Evolutionary conservation across 495 filamentous ascomycete genomes (phyloP), one percentile per base, ranked within the genome.

Genomic region (Neurospora sp.): DNA sequence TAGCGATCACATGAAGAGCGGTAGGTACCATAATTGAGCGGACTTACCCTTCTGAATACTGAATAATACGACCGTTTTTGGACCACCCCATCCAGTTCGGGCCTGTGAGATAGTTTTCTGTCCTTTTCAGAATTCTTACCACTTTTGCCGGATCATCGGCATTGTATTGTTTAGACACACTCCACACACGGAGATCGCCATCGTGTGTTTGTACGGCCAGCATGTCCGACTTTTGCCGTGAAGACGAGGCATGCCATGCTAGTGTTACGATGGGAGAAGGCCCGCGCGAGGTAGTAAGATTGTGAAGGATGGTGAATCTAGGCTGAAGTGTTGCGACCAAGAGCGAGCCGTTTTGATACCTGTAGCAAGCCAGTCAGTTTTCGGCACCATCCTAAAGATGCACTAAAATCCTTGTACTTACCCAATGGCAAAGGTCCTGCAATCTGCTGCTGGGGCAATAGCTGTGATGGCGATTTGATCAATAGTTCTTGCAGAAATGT

Each of bases 81-180:
- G 96, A 98, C 96, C 96, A 99, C 35, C 88, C 92, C 86, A 97
- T 92, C 95, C 95, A 99, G 80, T 97, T 97, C 22, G 91, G 92
- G 11, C 94, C 94, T 14, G 89, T 82, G 39, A 89, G 83, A 70
- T 86, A 91, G 74, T 88, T 88, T 74, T 97, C 94, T 6, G 88
- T 89, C 76, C 91, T 85, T 82, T 94, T 97, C 69, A 99, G 82
- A 5, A 96, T 89, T 69, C 96, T 86, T 72, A 98, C 97, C 6
- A 97, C 92, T 77, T 93, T 93, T 71, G 91, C 90, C 22, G 91
- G 88, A 69, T 94, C 87, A 48, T 91, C 90, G 75, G 88, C 90
- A 48, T 85, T 89, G 48, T 93, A 88, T 18, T 90, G 89, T 80
- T 98, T 98, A 18, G 96, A 89, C 70, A 99, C 90, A 76, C 96